A percentile compares a stretch with the other conserved stretches of the same genome.
Evolutionary conservation across 2,329 filamentous ascomycete species (phyloP).

Genomic region (Colletotrichum kahawae): DNA sequence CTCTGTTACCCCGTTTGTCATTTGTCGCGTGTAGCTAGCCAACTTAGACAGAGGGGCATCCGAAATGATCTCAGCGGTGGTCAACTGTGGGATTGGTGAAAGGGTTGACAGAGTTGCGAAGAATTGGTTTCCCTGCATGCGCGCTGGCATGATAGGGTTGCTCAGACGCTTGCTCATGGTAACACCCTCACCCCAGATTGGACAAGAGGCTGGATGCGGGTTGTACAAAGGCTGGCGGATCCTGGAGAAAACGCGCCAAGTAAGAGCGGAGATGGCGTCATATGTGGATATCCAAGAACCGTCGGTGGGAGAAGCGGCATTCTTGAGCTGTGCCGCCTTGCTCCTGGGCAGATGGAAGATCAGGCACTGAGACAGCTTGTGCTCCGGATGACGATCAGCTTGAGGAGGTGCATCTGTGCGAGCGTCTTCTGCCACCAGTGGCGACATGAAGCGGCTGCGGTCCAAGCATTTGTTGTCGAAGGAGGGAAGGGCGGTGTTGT

Average conservation of each 20-base stretch:
- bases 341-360: slow-evolving; percentile 49
- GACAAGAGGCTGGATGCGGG: slow-evolving; percentile 27
- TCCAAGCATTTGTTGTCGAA: slow-evolving; percentile 42
- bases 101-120: slow-evolving; percentile 29
- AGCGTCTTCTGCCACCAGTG: slow-evolving; percentile 26
- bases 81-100: slow-evolving; percentile 31
- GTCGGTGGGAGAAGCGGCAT: slow-evolving; percentile 34
- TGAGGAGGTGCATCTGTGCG: slow-evolving; percentile 34
- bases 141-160: slow-evolving; percentile 32
- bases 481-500: slow-evolving; percentile 31
- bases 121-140: slow-evolving; percentile 42
- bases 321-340: slow-evolving; percentile 45
- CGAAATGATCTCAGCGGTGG: slow-evolving; percentile 36
- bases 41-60: slow-evolving; percentile 38
- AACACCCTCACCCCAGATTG: slow-evolving; percentile 41
- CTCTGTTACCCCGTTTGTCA: slow-evolving; percentile 39
- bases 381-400: slow-evolving; percentile 32
- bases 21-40: slow-evolving; percentile 38
- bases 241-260: slow-evolving; percentile 43
- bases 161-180: slow-evolving; percentile 43
- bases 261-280: slow-evolving; percentile 44
- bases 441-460: slow-evolving; percentile 35
- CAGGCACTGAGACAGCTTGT: slow-evolving; percentile 29
- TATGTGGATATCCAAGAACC: slow-evolving; percentile 49
- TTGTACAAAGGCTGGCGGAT: slow-evolving; percentile 39